Evolutionary conservation across 768 basidiomycete species (phyloP).

Genomic region (Tylopilus sp.): DNA sequence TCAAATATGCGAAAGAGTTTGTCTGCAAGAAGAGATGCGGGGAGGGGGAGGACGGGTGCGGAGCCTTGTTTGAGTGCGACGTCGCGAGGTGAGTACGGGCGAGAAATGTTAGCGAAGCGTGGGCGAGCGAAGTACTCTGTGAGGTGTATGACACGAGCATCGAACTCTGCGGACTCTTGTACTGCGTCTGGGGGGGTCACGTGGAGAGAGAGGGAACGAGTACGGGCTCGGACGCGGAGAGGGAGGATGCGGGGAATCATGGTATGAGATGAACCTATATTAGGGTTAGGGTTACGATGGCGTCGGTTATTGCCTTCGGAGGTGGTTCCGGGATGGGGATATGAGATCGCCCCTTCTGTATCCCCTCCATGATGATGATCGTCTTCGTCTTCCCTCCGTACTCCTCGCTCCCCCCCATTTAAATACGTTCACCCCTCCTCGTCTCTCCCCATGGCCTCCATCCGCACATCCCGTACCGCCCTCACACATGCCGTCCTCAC

Average conservation of each 20-base stretch:
- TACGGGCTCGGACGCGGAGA: not conserved
- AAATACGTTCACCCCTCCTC: constrained; percentile 12
- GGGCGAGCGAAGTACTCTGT: constrained; percentile 71
- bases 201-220: constrained; percentile 48
- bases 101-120: constrained; percentile 67
- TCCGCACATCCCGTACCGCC: constrained; percentile 39
- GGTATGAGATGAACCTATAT: constrained; percentile 33
- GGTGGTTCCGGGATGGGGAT: constrained; percentile 4
- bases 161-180: constrained; percentile 57
- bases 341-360: constrained; percentile 18
- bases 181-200: constrained; percentile 54
- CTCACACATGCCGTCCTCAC: constrained; percentile 55
- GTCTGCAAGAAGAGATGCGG: constrained; percentile 75
- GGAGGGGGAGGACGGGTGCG: constrained; percentile 71
- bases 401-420: constrained; percentile 19
- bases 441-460: constrained; percentile 12
- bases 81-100: constrained; percentile 75
- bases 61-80: constrained; percentile 91
- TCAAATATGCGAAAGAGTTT: constrained; percentile 75
- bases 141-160: constrained; percentile 59
- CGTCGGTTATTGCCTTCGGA: constrained; percentile 3
- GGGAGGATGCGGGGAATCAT: constrained; percentile 17
- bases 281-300: constrained; percentile 32
- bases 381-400: constrained; percentile 20
- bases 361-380: constrained; percentile 7